Conservation (phyloP, 2,329 filamentous ascomycete genomes). For the Ambrosiella beaveri region DNA sequence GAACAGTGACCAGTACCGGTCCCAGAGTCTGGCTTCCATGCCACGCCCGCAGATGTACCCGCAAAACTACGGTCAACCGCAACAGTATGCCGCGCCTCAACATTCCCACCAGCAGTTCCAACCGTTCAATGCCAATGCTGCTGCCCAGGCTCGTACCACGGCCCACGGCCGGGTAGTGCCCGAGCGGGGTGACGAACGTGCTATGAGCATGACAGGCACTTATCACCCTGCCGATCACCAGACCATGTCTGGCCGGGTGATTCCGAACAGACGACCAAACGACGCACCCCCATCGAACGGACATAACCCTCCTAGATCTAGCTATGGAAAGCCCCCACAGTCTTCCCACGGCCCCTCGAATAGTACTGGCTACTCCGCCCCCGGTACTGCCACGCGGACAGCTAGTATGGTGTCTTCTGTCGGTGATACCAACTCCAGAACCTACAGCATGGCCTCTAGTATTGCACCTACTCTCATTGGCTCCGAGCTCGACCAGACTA, state of each 20-base stretch:
- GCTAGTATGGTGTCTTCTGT: slow-evolving; percentile 43
- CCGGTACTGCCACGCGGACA: slow-evolving; percentile 39
- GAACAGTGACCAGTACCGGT: slow-evolving; percentile 73
- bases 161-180: slow-evolving; percentile 84
- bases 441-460: slow-evolving; percentile 88
- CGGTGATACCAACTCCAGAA: slow-evolving; percentile 34
- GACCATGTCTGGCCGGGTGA: slow-evolving; percentile 82
- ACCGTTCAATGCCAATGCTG: slow-evolving; percentile 10
- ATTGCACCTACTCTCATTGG: slow-evolving; percentile 52
- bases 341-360: slow-evolving; percentile 18
- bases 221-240: slow-evolving; percentile 61
- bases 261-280: slow-evolving; percentile 49
- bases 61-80: slow-evolving; percentile 45
- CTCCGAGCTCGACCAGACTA: slow-evolving; percentile 37
- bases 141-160: slow-evolving; percentile 52
- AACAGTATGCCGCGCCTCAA: slow-evolving; percentile 34
- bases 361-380: slow-evolving; percentile 26
- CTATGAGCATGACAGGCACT: slow-evolving; percentile 85
- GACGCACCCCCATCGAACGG: slow-evolving; percentile 19
- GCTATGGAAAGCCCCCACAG: slow-evolving; percentile 20
- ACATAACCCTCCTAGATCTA: slow-evolving; percentile 15
- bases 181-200: slow-evolving; percentile 76
- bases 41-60: slow-evolving; percentile 58
- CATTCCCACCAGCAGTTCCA: slow-evolving; percentile 7
- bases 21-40: slow-evolving; percentile 74